Conservation (phyloP, 2,329 filamentous ascomycete species). For the Colletotrichum viniferum region DNA sequence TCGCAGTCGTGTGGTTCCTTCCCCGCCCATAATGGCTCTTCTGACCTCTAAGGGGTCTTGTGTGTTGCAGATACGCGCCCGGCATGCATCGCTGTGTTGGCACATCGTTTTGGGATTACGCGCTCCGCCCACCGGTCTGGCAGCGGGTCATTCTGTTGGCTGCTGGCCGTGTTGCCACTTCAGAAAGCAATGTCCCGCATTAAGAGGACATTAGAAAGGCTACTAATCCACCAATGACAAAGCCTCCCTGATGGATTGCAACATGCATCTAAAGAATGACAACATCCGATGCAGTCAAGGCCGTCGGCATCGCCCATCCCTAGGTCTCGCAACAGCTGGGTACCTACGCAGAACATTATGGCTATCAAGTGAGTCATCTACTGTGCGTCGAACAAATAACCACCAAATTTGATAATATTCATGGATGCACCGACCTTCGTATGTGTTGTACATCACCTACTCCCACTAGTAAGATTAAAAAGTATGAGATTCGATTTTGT, state of each 20-base stretch:
- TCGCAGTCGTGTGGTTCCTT: neutral
- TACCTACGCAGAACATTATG: neutral
- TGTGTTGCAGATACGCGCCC: neutral
- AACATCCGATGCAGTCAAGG: neutral
- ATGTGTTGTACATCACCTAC: neutral
- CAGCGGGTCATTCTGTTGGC: neutral
- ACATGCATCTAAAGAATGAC: neutral
- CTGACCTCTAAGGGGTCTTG: neutral
- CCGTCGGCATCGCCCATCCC: neutral
- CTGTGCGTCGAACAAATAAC: neutral
- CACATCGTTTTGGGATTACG: neutral
- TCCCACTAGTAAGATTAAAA: neutral
- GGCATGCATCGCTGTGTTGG: neutral
- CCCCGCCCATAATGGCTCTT: neutral
- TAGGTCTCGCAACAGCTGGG: neutral
- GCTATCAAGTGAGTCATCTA: neutral
- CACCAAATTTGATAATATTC: neutral
- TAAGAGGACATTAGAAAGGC: neutral
- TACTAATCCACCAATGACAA: neutral
- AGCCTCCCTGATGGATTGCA: neutral
- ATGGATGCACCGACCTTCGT: neutral
- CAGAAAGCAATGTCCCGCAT: neutral
- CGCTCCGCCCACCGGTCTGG: neutral
- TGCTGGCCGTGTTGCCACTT: neutral
- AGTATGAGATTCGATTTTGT: neutral